Evolutionary conservation across 768 basidiomycete genomes (phyloP), one percentile per base, ranked within the genome.

Genomic region (Neoboletus subvelutipes): DNA sequence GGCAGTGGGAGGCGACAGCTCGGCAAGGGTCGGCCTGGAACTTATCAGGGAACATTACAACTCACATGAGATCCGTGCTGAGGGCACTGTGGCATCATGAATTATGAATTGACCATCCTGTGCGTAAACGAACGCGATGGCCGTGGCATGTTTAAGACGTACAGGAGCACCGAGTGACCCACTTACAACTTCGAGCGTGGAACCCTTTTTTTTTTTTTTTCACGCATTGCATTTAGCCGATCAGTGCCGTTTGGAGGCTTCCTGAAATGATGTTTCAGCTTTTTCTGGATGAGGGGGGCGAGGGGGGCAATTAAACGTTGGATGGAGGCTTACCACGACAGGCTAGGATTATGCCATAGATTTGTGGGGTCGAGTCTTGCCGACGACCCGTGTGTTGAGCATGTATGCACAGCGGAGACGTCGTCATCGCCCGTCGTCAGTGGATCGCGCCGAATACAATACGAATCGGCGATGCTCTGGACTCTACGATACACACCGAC

Each of bases 41-140:
- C 39, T n/a, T n/a, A 7, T 39, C 22, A 39, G 43, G 36, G 42
- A 29, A 41, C 17, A 6, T 15, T 37, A 17, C 37, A 18, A 31
- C 31, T 26, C 55, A 47, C 37, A 57, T 42, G 45, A 48, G 56
- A 48, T 57, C 55, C 33, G 56, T n/a, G n/a, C 36, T 1, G 39
- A 26, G 45, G 28, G 18, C 18, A n/a, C 26, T 28, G 45, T 40
- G 39, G 12, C 13, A 12, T n/a, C n/a, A 20, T 22, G 42, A 24
- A 17, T 42, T 7, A 22, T 42, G 41, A 26, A 26, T 24, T 10
- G 39, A n/a, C 10, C 39, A 20, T 11, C n/a, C 39, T 6, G 39
- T 31, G 47, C 47, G 45, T 45, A 24, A 28, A 9, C 40, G 28
- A 60, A 49, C 41, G 40, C n/a, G 36, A 18, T 13, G 18, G 9